Conservation (phyloP, 1,284 basidiomycete genomes). For the Phylloboletellus chloephorus region DNA sequence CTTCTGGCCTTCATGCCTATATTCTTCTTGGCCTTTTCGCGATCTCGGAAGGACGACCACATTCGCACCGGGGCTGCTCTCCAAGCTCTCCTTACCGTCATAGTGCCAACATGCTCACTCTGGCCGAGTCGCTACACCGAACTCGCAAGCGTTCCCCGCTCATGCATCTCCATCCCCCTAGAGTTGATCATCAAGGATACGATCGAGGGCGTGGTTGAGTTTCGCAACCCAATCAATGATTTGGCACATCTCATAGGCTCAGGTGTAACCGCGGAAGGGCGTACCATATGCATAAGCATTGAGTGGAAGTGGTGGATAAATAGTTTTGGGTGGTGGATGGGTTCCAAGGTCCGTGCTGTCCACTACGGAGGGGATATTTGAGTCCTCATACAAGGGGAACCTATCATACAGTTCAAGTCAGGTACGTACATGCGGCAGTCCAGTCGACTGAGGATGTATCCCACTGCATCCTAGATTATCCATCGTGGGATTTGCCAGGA, state of each 20-base stretch:
- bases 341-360: conserved; percentile 24
- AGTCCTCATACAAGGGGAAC: conserved; percentile 2
- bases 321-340: conserved; percentile 23
- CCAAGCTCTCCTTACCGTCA: conserved; percentile 29
- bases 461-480: not conserved
- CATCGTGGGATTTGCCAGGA: not conserved
- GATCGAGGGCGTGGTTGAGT: conserved; percentile 28
- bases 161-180: conserved; percentile 22
- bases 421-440: conserved; percentile 20
- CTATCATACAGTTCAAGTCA: conserved; percentile 13
- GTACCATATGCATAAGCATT: conserved; percentile 21
- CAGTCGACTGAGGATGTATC: not conserved
- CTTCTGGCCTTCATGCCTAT: conserved; percentile 8
- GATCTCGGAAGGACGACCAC: conserved; percentile 9
- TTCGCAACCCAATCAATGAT: conserved; percentile 29
- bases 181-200: conserved; percentile 26
- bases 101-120: conserved; percentile 33
- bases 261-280: conserved; percentile 14
- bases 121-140: conserved; percentile 34
- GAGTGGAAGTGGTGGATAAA: conserved; percentile 30
- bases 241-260: conserved; percentile 26
- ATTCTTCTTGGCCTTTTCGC: conserved; percentile 6
- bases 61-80: conserved; percentile 26
- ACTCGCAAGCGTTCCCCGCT: conserved; percentile 20
- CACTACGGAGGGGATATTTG: not conserved